These are phyloP conservation scores for Melanomma pulvis-pyrius DNA, from an alignment of 495 filamentous ascomycete species.

Conservation along the genomic window DNA sequence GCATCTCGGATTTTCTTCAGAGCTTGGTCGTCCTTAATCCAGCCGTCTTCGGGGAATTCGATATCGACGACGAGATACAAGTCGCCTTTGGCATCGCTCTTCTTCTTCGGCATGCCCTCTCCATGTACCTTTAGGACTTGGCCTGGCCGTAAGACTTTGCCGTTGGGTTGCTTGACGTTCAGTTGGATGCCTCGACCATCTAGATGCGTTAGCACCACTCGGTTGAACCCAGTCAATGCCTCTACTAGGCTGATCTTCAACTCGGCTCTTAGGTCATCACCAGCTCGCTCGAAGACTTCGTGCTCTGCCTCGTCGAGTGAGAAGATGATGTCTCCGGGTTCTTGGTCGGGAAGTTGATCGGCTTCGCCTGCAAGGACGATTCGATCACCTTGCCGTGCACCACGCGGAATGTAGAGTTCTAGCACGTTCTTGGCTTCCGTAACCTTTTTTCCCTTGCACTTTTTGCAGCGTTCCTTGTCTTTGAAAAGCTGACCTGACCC, in stretches of 20 bases:
- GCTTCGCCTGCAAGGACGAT: constrained; percentile 94
- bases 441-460: constrained; percentile 90
- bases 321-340: constrained; percentile 92
- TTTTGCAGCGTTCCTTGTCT: constrained; percentile 96
- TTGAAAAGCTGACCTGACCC: constrained; percentile 82
- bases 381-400: constrained; percentile 81
- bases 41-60: constrained; percentile 84
- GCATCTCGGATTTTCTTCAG: constrained; percentile 71
- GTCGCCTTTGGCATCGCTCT: constrained; percentile 79
- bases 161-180: constrained; percentile 65
- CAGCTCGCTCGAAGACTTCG: constrained; percentile 74
- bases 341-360: constrained; percentile 87
- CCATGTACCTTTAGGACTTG: constrained; percentile 81
- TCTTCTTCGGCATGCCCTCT: constrained; percentile 94
- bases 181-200: constrained; percentile 90
- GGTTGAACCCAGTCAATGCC: constrained; percentile 83
- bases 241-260: constrained; percentile 81
- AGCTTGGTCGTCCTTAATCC: constrained; percentile 69
- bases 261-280: constrained; percentile 78
- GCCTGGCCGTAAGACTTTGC: constrained; percentile 74
- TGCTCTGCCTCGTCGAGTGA: constrained; percentile 80
- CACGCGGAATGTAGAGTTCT: constrained; percentile 93
- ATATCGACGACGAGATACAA: constrained; percentile 85
- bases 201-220: constrained; percentile 88
- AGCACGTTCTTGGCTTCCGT: constrained; percentile 84